Percentiles rank a stretch among this genome's conserved stretches.
Evolutionary conservation across 2,329 filamentous ascomycete species (phyloP).

Genomic region (Pseudodiploospora longispora): DNA sequence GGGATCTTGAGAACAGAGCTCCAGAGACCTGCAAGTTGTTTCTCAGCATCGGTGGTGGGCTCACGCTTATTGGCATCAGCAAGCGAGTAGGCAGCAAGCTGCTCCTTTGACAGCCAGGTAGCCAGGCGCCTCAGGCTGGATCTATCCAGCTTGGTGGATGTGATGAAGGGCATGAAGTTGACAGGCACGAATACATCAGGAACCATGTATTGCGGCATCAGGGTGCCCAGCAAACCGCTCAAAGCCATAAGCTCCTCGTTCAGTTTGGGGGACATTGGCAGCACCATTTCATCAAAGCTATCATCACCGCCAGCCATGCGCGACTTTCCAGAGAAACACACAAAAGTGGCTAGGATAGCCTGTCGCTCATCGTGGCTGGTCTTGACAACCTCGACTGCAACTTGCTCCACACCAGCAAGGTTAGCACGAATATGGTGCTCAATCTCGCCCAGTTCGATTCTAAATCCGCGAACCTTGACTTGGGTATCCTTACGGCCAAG

Average conservation of each 20-base stretch:
- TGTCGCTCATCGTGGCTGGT: not conserved
- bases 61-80: not conserved
- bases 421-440: constrained; percentile 16
- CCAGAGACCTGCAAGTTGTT: constrained; percentile 7
- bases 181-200: constrained; percentile 22
- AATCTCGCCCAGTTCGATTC: constrained; percentile 37
- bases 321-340: not conserved
- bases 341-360: not conserved
- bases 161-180: constrained; percentile 7
- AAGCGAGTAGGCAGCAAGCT: not conserved
- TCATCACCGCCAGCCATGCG: too few relatives aligned
- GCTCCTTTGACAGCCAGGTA: not conserved
- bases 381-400: not conserved
- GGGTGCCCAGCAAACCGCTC: not conserved
- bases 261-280: too few relatives aligned
- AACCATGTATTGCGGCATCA: constrained; percentile 28
- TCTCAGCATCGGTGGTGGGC: not conserved
- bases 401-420: constrained; percentile 20
- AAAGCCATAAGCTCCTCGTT: not conserved
- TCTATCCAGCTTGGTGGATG: constrained; percentile 11
- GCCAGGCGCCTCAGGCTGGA: constrained; percentile 2
- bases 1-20: constrained; percentile 5
- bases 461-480: constrained; percentile 49
- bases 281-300: too few relatives aligned
- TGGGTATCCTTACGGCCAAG: constrained; percentile 49